phyloP scores from a whole-genome alignment of 768 basidiomycete genomes.

The Rhizopogon vulgaris region DNA sequence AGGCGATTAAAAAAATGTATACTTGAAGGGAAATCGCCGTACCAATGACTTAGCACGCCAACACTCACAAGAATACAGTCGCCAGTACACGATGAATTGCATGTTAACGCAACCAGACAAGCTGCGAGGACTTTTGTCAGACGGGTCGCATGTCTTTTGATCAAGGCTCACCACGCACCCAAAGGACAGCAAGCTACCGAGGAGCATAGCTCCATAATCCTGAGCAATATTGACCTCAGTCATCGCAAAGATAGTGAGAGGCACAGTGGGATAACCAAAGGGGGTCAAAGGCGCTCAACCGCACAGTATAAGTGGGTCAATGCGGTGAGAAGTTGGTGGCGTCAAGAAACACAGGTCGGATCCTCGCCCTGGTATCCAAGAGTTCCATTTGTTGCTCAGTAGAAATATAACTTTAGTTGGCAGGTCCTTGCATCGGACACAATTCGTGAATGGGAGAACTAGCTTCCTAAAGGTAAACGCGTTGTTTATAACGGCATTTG shows the following conservation, averaged over 20 bases:
- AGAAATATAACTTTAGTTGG: neutral
- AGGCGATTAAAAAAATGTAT: neutral
- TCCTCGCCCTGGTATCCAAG: neutral
- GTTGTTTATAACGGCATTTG: neutral
- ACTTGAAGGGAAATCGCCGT: neutral
- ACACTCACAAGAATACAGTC: conserved; percentile 9
- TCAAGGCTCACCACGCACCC: conserved; percentile 4
- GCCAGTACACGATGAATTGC: conserved; percentile 21
- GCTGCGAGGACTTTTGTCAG: conserved; percentile 4
- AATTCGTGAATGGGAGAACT: neutral
- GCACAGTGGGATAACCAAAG: neutral
- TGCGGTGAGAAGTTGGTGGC: neutral
- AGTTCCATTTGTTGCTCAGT: neutral
- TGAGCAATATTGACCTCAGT: neutral
- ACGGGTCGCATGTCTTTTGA: neutral
- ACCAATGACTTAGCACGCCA: conserved; percentile 16
- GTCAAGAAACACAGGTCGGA: neutral
- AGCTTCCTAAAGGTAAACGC: neutral
- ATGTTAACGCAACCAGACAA: conserved; percentile 21
- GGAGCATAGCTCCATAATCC: conserved; percentile 14
- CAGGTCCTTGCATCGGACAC: neutral
- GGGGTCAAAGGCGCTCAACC: neutral
- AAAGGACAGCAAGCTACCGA: conserved; percentile 19
- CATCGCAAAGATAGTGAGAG: conserved; percentile 3
- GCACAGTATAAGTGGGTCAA: conserved; percentile 1